These are phyloP conservation scores for Puccinia novopanici DNA, from an alignment of 1,284 basidiomycete genomes.

Conservation along the genomic window DNA sequence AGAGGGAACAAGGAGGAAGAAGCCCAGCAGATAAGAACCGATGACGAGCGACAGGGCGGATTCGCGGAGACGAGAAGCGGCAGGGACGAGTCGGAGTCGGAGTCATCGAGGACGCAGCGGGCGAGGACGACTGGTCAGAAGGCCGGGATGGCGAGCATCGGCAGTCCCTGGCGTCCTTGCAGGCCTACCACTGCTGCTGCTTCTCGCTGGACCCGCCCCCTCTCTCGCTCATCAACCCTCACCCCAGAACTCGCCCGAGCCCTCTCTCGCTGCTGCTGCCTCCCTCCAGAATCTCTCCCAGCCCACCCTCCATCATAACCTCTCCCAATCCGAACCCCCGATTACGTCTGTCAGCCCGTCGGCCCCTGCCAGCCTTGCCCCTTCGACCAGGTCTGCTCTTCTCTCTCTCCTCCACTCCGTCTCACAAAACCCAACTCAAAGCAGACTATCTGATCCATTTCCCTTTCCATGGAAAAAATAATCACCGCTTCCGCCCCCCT, in stretches of 20 bases:
- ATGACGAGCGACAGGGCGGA: no score
- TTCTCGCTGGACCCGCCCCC: no score
- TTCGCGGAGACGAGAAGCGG: no score
- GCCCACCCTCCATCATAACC: not conserved
- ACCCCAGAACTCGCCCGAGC: not conserved
- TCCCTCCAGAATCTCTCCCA: not conserved
- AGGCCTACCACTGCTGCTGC: not conserved
- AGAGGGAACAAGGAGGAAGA: no score
- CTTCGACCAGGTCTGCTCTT: not conserved
- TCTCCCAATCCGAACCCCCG: not conserved
- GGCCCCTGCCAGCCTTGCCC: constrained; percentile 19
- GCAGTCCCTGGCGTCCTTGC: not conserved
- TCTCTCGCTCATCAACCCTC: not conserved
- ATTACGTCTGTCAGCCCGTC: constrained; percentile 17
- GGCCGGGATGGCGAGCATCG: not conserved
- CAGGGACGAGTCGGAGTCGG: no score
- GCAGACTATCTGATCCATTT: not conserved
- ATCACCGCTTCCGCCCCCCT: no score
- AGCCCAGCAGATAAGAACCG: no score
- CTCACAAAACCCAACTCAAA: not conserved
- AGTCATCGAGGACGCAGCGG: no score
- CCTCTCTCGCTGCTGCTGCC: not conserved
- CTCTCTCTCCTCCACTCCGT: not conserved
- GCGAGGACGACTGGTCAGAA: no score
- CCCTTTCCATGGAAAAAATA: not conserved